phyloP scores from a whole-genome alignment of 805 yeast genomes.

The Nakazawaea holstii region DNA sequence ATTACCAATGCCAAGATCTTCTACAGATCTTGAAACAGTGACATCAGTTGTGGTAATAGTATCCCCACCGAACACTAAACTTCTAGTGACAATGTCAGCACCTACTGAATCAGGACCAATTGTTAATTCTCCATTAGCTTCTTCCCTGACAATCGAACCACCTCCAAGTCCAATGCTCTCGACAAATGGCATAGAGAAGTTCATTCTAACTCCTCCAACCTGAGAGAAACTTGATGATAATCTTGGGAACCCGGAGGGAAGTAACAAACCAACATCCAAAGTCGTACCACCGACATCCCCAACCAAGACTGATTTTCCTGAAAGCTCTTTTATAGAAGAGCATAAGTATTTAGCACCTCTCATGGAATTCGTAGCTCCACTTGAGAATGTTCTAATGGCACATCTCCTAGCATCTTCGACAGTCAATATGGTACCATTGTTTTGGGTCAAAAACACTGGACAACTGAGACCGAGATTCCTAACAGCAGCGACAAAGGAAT shows the following conservation, averaged over 20 bases:
- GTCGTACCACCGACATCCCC: conserved; percentile 49
- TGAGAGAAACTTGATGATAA: conserved; percentile 36
- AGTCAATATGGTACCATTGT: conserved; percentile 42
- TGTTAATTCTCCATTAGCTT: conserved; percentile 19
- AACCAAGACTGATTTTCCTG: conserved; percentile 27
- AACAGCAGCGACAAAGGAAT: conserved; percentile 34
- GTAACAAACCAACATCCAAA: conserved; percentile 39
- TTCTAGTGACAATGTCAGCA: conserved; percentile 29
- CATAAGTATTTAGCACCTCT: conserved; percentile 43
- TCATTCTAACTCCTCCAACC: conserved; percentile 46
- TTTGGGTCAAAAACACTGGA: conserved; percentile 37
- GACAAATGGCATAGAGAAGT: conserved; percentile 46
- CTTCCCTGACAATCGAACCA: conserved; percentile 36
- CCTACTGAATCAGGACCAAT: conserved; percentile 51
- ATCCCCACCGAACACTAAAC: conserved; percentile 38
- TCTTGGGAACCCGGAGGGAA: conserved; percentile 42
- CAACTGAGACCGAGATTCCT: conserved; percentile 28
- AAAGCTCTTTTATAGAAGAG: conserved; percentile 15
- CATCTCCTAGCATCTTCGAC: conserved; percentile 31
- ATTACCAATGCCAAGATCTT: conserved; percentile 21
- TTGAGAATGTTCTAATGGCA: conserved; percentile 41
- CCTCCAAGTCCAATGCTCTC: conserved; percentile 47
- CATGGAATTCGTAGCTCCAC: conserved; percentile 46
- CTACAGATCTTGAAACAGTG: conserved; percentile 18
- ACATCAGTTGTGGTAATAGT: conserved; percentile 35